Evolutionary conservation across 1,284 basidiomycete genomes (phyloP).

Genomic region (Sporisorium exsertum): DNA sequence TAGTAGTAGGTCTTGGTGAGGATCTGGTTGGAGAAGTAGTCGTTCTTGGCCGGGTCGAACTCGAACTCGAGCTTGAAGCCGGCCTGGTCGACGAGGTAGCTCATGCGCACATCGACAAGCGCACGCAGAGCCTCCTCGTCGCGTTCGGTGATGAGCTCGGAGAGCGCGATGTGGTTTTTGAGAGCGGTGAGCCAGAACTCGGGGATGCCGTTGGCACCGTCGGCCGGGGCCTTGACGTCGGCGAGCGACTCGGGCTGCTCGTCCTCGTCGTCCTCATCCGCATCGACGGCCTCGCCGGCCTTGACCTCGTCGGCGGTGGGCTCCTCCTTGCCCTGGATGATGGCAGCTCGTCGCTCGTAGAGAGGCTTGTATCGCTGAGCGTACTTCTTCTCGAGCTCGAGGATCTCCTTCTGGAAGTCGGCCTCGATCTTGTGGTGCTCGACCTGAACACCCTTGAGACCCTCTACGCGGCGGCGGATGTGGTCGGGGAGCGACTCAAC

Average conservation of each 20-base stretch:
- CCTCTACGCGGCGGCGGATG: constrained; percentile 88
- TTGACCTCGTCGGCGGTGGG: constrained; percentile 86
- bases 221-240: constrained; percentile 70
- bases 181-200: constrained; percentile 98
- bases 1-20: constrained; percentile 96
- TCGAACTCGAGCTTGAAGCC: constrained; percentile 91
- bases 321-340: constrained; percentile 82
- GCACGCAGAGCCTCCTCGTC: constrained; percentile 80
- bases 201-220: constrained; percentile 78
- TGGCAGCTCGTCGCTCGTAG: constrained; percentile 85
- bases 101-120: constrained; percentile 78
- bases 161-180: constrained; percentile 87
- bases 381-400: constrained; percentile 98
- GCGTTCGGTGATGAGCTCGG: constrained; percentile 90
- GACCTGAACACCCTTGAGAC: constrained; percentile 91
- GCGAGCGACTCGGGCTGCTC: constrained; percentile 70
- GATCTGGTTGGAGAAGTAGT: constrained; percentile 85
- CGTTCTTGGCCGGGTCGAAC: constrained; percentile 78
- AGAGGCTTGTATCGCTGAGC: constrained; percentile 84
- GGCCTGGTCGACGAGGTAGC: constrained; percentile 78
- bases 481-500: constrained; percentile 85
- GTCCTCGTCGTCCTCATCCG: constrained; percentile 73
- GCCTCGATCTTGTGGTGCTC: constrained; percentile 93
- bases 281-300: constrained; percentile 77
- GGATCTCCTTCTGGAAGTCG: constrained; percentile 94